Percentiles rank a stretch among this genome's conserved stretches.
Evolutionary conservation across 1,139 yeast genomes (phyloP).

Genomic region (Wickerhamiella infanticola): DNA sequence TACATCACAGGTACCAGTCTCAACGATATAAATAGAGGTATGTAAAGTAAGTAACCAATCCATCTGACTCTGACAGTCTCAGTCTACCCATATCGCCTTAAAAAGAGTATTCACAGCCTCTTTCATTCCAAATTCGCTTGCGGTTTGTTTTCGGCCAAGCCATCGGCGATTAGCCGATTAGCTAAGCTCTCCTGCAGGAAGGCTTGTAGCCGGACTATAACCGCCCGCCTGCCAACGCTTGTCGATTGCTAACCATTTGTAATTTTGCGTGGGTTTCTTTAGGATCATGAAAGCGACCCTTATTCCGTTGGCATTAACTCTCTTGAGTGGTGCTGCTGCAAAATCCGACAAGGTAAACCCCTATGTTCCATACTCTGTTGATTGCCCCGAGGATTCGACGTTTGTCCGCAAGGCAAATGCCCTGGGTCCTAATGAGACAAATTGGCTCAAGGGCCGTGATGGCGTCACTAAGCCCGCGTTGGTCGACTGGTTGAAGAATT

Average conservation of each 20-base stretch:
- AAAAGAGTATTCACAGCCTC: too few species aligned
- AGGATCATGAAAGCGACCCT: background rate
- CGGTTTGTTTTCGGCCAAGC: background rate
- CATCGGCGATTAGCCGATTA: background rate
- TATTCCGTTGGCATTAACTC: background rate
- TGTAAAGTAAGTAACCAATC: too few species aligned
- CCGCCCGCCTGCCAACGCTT: too few species aligned
- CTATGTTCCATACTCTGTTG: conserved; percentile 14
- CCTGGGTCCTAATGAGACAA: conserved; percentile 13
- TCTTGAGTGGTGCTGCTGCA: background rate
- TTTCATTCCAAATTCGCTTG: too few species aligned
- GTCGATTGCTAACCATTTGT: background rate
- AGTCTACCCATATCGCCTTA: too few species aligned
- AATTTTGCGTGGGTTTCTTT: background rate
- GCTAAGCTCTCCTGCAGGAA: conserved; percentile 2
- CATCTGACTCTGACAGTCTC: too few species aligned
- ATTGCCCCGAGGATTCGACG: conserved; percentile 12
- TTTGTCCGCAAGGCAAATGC: conserved; percentile 15
- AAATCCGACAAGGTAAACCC: conserved; percentile 3
- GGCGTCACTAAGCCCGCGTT: conserved; percentile 38
- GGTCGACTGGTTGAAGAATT: conserved; percentile 37
- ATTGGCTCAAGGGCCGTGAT: conserved; percentile 28
- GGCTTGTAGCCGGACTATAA: too few species aligned
- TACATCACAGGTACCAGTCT: too few species aligned
- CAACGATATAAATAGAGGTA: too few species aligned